Evolutionary conservation across 768 basidiomycete species (phyloP).

Genomic region (Amyloporia xantha): DNA sequence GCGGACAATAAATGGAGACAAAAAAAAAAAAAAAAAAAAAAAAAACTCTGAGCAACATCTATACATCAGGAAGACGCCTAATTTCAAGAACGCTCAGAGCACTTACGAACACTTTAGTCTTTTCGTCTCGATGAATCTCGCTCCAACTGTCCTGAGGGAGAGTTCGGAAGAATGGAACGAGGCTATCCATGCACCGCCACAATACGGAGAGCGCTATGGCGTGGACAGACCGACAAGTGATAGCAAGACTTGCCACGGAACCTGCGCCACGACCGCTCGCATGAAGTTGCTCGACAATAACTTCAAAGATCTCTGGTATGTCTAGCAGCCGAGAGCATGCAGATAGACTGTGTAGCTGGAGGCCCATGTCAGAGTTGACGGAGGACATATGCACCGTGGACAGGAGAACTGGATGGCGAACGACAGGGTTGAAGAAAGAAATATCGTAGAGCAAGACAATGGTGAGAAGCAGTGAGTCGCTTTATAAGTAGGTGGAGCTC

Average conservation of each 20-base stretch:
- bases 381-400: background rate
- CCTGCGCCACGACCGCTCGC: background rate
- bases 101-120: background rate
- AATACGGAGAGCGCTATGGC: background rate
- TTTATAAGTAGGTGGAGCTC: background rate
- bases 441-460: background rate
- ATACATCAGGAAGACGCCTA: too few relatives aligned
- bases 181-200: background rate
- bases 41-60: too few relatives aligned
- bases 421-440: background rate
- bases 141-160: background rate
- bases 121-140: background rate
- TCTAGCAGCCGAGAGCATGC: background rate
- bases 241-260: background rate
- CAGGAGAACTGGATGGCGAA: background rate
- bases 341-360: background rate
- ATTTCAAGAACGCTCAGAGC: too few relatives aligned
- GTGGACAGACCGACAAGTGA: background rate
- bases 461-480: background rate
- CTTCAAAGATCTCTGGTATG: background rate
- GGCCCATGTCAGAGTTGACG: background rate
- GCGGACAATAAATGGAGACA: too few relatives aligned
- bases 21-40: too few relatives aligned
- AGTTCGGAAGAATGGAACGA: background rate
- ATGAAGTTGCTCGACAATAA: background rate